Percentiles rank a stretch among this genome's conserved stretches.
Evolutionary conservation across 2,329 filamentous ascomycete species (phyloP).

Genomic region (Colletotrichum spaethianum): DNA sequence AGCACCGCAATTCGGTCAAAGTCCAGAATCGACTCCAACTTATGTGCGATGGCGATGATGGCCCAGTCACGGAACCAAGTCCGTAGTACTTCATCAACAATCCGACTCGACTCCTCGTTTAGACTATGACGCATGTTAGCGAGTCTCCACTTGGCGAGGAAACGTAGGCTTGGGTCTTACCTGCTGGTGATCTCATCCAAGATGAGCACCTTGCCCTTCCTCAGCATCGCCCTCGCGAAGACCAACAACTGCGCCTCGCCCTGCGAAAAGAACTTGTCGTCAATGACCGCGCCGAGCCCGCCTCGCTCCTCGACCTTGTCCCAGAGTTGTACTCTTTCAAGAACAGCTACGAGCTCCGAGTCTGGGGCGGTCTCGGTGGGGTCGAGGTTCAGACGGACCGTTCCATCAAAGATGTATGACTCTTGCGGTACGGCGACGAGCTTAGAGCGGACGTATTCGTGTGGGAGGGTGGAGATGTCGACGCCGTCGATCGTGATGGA

Average conservation of each 20-base stretch:
- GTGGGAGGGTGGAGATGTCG: conserved; percentile 50
- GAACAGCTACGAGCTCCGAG: conserved; percentile 57
- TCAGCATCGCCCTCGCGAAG: conserved; percentile 61
- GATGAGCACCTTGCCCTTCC: conserved; percentile 55
- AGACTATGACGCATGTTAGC: conserved; percentile 23
- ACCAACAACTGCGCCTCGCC: conserved; percentile 65
- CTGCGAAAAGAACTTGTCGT: conserved; percentile 54
- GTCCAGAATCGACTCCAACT: conserved; percentile 56
- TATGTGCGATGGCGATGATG: conserved; percentile 54
- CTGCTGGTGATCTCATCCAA: conserved; percentile 60
- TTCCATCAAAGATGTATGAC: conserved; percentile 62
- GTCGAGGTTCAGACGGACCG: conserved; percentile 64
- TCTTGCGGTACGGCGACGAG: conserved; percentile 66
- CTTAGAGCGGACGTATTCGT: conserved; percentile 45
- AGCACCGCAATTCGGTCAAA: conserved; percentile 67
- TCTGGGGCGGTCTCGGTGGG: conserved; percentile 55
- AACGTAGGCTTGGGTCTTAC: conserved; percentile 35
- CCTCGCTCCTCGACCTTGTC: conserved; percentile 54
- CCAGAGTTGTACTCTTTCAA: conserved; percentile 62
- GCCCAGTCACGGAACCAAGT: conserved; percentile 57
- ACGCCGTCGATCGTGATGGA: conserved; percentile 61
- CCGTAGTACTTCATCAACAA: conserved; percentile 39
- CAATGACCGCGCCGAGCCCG: conserved; percentile 52
- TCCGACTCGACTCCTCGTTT: conserved; percentile 39
- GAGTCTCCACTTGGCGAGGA: not conserved